Base-by-base conservation (phyloP, 148 eudicot genomes). In the Oxyria digyna region DNA sequence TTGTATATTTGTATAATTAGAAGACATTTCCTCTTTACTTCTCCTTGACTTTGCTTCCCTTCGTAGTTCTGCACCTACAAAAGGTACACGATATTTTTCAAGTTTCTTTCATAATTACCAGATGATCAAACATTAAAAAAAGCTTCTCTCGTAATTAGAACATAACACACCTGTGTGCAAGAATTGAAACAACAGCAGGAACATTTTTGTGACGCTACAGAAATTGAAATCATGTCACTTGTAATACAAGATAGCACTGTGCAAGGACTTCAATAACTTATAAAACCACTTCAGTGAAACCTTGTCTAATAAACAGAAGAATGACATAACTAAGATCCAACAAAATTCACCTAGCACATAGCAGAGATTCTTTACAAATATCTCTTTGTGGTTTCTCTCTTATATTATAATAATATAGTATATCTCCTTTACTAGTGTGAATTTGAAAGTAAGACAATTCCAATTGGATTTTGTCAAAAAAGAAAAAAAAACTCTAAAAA, bases 11-110 rank as follows among this genome's bases (percentile, higher is more conserved):
- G n/a, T n/a, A n/a, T n/a, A n/a, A n/a, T n/a, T n/a, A 84, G 78
- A 94, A 94, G 87, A 94, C 96, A 24, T 94, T 94, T 78, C 98
- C 98, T 1, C 87, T 94, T 3, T 94, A 90, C 73, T 94, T 94
- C 81, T 94, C 97, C 33, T 74, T 94, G 91, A 90, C 92, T 31
- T 90, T 94, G 73, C 97, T 94, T 50, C 98, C 98, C 4, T 94
- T 88, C 29, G 97, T 94, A 63, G 91, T 94, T 73, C 86, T 94
- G 71, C 95, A 82, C 76, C 69, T 94, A 52, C 97, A 86, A 69
- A 94, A 90, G 98, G 98, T 94, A 90, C 64, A 50, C 23, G 10
- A 14, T 15, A 42, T 59, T 45, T 42, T 38, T 52, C 31, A 43
- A 12, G 55, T 29, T 45, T 14, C 13, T 69, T 69, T 55, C 12